These are phyloP conservation scores for Krasilnikovozyma curviuscula DNA, from an alignment of 768 basidiomycete species.

Conservation along the genomic window DNA sequence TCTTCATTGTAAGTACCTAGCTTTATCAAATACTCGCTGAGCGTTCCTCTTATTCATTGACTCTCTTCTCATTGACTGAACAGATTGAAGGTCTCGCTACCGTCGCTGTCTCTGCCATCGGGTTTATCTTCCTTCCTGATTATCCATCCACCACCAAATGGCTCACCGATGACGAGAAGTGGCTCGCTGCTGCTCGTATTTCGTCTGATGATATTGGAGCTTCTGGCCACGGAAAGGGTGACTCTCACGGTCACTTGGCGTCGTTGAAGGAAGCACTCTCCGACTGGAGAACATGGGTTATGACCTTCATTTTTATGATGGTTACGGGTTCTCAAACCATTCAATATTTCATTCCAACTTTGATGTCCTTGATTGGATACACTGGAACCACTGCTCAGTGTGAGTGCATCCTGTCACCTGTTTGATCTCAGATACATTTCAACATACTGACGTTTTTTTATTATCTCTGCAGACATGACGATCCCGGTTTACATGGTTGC, in stretches of 20 bases:
- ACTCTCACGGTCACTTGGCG: neutral
- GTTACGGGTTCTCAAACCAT: too few species aligned
- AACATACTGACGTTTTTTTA: neutral
- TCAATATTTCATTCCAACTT: too few species aligned
- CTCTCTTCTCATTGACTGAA: too few species aligned
- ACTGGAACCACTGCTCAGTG: slow-evolving; percentile 18
- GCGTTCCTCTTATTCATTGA: too few species aligned
- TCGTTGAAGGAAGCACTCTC: neutral
- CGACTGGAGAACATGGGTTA: neutral
- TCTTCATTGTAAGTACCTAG: too few species aligned
- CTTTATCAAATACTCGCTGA: too few species aligned
- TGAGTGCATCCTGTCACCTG: slow-evolving; percentile 22
- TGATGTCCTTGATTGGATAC: slow-evolving; percentile 22
- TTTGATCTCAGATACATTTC: neutral
- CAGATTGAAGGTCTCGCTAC: neutral
- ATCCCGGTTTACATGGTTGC: slow-evolving; percentile 14
- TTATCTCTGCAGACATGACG: too few species aligned
- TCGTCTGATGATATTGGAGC: neutral
- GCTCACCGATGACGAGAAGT: neutral
- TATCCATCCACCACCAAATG: neutral
- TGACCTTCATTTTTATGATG: too few species aligned
- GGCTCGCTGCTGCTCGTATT: neutral
- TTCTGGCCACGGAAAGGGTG: neutral
- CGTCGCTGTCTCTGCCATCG: neutral
- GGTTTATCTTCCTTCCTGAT: neutral